These are phyloP conservation scores for Cyamopsis tetragonoloba DNA, from an alignment of 306 rosid species.

Conservation along the genomic window DNA sequence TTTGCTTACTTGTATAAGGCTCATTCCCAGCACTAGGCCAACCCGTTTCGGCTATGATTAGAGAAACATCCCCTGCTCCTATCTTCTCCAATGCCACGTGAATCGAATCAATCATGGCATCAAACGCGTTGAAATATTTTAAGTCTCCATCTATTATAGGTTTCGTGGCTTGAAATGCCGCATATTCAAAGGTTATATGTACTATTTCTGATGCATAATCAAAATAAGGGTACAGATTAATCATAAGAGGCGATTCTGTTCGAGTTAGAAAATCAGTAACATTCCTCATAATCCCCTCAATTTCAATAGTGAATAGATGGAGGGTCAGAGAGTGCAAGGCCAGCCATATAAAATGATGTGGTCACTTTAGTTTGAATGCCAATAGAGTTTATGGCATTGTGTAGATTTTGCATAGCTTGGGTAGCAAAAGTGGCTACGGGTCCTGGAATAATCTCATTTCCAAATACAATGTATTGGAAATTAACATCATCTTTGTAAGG, in stretches of 20 bases:
- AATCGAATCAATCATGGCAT: conserved; percentile 21
- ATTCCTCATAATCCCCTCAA: not conserved
- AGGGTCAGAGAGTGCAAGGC: not conserved
- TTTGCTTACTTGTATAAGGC: not conserved
- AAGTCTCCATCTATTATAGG: not conserved
- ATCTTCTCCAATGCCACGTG: conserved; percentile 16
- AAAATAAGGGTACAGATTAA: conserved; percentile 22
- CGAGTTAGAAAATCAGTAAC: not conserved
- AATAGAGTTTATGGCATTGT: not conserved
- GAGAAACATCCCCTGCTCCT: not conserved
- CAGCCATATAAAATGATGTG: not conserved
- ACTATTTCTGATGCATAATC: not conserved
- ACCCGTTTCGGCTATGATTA: conserved; percentile 15
- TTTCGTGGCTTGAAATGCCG: not conserved
- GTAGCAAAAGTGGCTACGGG: not conserved
- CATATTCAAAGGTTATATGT: not conserved
- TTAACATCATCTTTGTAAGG: not conserved
- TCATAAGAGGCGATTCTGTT: conserved; percentile 18
- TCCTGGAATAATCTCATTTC: conserved; percentile 29
- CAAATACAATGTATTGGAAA: not conserved
- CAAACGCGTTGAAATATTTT: not conserved
- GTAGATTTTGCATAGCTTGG: conserved; percentile 13
- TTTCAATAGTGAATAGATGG: conserved; percentile 11
- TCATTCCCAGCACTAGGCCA: conserved; percentile 23
- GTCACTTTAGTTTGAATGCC: conserved; percentile 12